These are phyloP conservation scores for Telfairia occidentalis DNA, from an alignment of 331 rosid species.

Conservation along the genomic window DNA sequence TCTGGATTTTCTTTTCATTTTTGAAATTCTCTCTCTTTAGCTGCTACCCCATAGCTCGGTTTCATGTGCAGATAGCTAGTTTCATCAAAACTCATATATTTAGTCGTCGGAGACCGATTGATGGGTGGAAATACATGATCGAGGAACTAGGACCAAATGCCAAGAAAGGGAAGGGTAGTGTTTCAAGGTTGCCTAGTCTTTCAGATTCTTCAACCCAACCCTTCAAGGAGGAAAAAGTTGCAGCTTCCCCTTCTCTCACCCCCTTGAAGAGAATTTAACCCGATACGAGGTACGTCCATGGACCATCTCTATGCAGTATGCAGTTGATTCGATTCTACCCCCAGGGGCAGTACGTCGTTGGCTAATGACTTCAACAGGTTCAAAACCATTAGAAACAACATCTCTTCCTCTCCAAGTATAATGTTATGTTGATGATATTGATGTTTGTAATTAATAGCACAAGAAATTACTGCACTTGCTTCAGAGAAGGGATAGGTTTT, in stretches of 20 bases:
- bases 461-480: not conserved
- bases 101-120: slow-evolving; percentile 86
- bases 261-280: slow-evolving; percentile 39
- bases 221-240: slow-evolving; percentile 60
- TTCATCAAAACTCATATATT: slow-evolving; percentile 89
- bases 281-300: not conserved
- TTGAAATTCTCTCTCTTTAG: not conserved
- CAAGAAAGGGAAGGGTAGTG: slow-evolving; percentile 80
- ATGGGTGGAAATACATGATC: slow-evolving; percentile 97
- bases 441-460: not conserved
- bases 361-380: not conserved
- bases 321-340: not conserved
- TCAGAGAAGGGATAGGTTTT: not conserved
- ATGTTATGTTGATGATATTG: not conserved
- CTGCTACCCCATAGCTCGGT: not conserved
- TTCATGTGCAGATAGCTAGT: slow-evolving; percentile 74
- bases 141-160: slow-evolving; percentile 96
- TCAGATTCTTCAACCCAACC: slow-evolving; percentile 85
- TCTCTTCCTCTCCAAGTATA: not conserved
- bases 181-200: slow-evolving; percentile 69
- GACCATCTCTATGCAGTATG: not conserved
- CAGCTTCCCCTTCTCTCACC: slow-evolving; percentile 20
- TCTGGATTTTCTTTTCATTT: not conserved
- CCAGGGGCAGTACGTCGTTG: not conserved
- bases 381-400: not conserved